These are phyloP conservation scores for Fusarium denticulatum DNA, from an alignment of 2,329 filamentous ascomycete genomes.

Conservation along the genomic window DNA sequence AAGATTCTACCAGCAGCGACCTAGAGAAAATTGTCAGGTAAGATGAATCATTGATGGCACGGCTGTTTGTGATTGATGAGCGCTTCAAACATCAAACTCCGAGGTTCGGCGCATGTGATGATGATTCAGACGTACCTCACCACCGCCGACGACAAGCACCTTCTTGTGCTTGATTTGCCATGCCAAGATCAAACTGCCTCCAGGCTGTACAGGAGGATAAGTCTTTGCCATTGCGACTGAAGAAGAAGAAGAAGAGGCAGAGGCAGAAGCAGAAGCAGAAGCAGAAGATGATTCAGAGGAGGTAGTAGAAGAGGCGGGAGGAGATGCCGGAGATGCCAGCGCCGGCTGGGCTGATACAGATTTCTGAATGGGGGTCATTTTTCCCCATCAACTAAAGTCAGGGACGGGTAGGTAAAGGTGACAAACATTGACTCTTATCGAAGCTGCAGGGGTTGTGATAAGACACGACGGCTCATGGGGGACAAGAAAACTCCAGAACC, in stretches of 20 bases:
- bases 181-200: slow-evolving; percentile 91
- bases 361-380: slow-evolving; percentile 41
- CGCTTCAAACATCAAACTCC: not conserved
- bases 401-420: slow-evolving; percentile 23
- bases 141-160: slow-evolving; percentile 92
- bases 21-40: slow-evolving; percentile 58
- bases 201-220: slow-evolving; percentile 86
- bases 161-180: slow-evolving; percentile 94
- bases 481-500: not conserved
- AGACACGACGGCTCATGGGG: not conserved
- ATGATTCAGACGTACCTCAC: slow-evolving; percentile 73
- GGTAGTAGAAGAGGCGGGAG: slow-evolving; percentile 24
- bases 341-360: slow-evolving; percentile 34
- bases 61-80: not conserved
- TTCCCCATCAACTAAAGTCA: slow-evolving; percentile 27
- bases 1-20: slow-evolving; percentile 95
- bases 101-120: slow-evolving; percentile 20
- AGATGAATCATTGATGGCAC: not conserved
- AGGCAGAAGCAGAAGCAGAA: slow-evolving; percentile 17
- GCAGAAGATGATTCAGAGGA: slow-evolving; percentile 7
- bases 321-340: slow-evolving; percentile 40
- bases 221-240: slow-evolving; percentile 50
- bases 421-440: slow-evolving; percentile 33
- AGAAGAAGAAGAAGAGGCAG: slow-evolving; percentile 15
- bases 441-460: slow-evolving; percentile 30